Base-by-base conservation (phyloP, 2,329 filamentous ascomycete species). In the Beauveria asiatica region DNA sequence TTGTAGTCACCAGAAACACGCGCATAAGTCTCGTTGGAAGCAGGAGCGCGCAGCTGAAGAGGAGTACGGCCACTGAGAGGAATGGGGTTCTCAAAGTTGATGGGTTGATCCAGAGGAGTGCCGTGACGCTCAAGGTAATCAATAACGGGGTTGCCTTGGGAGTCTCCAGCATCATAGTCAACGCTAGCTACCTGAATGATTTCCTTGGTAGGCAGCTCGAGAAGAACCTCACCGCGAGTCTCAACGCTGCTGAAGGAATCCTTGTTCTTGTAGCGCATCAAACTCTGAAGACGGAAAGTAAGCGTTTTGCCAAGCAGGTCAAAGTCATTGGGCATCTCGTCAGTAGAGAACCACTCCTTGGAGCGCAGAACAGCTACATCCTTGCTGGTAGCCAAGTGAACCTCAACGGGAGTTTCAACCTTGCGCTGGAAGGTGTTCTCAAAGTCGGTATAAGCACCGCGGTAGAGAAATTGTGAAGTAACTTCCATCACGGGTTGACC, bases 361-460 rank as follows among this genome's bases (percentile, higher is more conserved):
- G 93, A 97, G 69, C 89, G 89, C 54, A 99, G 82, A 23, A 99
- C 88, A 51, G 94, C 93, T 45, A 99, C 87, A 68, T 99, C 95
- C 78, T 94, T 96, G 70, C 84, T 87, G 3, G 91, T 92, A 16
- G 82, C 86, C 53, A 99, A 83, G 70, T 96, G 89, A 30, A 99
- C 80, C 76, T 99, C 90, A 81, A 97, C 94, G 1, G 93, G 92
- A 1, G 90, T 96, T 78, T 99, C 94, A 7, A 87, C 84, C 83
- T 97, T 97, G 72, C 94, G 89, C 78, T 97, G 92, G 86, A 99
- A 99, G 7, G 95, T 99, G 78, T 96, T 99, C 77, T 97, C 89
- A 68, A 85, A 99, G 74, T 99, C 95, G 60, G 83, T 89, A 77
- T 99, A 99, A 33, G 82, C 81, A 60, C 94, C 94, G 54, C 95